Base-by-base conservation (phyloP, 2,329 filamentous ascomycete genomes). In the Lachnellula occidentalis region DNA sequence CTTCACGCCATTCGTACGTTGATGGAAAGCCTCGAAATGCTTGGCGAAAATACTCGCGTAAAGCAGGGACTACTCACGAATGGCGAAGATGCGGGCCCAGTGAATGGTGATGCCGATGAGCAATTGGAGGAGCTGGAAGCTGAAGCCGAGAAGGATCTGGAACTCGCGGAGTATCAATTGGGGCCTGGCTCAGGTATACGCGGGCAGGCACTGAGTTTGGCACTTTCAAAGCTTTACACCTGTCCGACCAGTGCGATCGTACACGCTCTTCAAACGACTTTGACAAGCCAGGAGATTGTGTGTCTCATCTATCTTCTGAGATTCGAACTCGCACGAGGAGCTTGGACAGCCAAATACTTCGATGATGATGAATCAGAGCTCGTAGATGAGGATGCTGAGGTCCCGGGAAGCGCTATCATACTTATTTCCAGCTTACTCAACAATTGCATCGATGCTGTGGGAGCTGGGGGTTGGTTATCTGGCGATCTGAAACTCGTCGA, bases 381-480 rank as follows among this genome's bases (percentile, higher is more conserved):
- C 14, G 70, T 74, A 22, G 71, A 73, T n/a, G 75, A 77, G 7
- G 69, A 70, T 11, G 68, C 74, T 14, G 73, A 76, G 3, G 80
- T 83, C 0, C 81, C 85, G 19, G 84, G 90, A 63, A 81, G 82
- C 48, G 82, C 85, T 50, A 86, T 92, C 60, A 77, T 81, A 15
- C 79, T 89, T 41, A 86, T 92, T 58, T 82, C 86, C 15, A 83
- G 86, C 60, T 75, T 92, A 4, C 77, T 92, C 31, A 83, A 83
- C 59, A 83, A 84, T 64, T 88, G 87, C 57, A 77, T 92, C 43
- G 88, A 92, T 69, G 84, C 88, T 0, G 80, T 92, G 15, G 88
- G 87, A 2, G 78, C 85, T 9, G 82, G 83, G 51, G 88, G 88
- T 19, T 92, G 88, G 87, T 76, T 92, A 53, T 73, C 82, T 34